Percentiles rank a stretch among this genome's conserved stretches.
These are phyloP conservation scores for Aristolochia fimbriata DNA, from an alignment of 164 flowering plant species.

Conservation along the genomic window DNA sequence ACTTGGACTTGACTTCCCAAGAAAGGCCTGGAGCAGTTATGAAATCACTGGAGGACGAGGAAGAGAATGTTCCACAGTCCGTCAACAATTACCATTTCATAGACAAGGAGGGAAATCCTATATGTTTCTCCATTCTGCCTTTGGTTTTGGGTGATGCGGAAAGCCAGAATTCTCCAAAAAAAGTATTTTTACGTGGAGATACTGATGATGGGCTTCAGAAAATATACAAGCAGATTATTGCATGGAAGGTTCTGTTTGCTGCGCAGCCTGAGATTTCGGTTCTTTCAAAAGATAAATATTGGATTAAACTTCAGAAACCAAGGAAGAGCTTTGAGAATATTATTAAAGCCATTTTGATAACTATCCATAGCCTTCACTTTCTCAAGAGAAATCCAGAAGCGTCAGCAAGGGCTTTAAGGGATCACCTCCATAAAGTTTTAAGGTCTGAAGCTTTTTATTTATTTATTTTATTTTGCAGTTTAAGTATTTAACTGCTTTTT, in stretches of 20 bases:
- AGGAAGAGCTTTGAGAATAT: conserved; percentile 45
- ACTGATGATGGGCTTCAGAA: conserved; percentile 36
- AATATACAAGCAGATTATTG: conserved; percentile 44
- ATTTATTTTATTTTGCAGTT: neutral
- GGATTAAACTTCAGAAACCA: conserved; percentile 69
- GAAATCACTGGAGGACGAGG: conserved; percentile 61
- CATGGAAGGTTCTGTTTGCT: conserved; percentile 59
- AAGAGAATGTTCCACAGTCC: conserved; percentile 29
- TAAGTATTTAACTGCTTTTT: neutral
- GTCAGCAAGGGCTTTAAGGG: conserved; percentile 47
- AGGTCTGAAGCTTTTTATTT: conserved; percentile 31
- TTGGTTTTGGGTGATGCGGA: conserved; percentile 31
- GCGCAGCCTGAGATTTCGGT: conserved; percentile 49
- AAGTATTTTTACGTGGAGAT: conserved; percentile 37
- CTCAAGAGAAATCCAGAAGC: conserved; percentile 35
- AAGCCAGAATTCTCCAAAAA: conserved; percentile 1
- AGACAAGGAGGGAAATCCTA: conserved; percentile 18
- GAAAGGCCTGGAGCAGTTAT: too few species aligned
- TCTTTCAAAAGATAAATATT: conserved; percentile 42
- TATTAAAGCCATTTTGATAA: conserved; percentile 46
- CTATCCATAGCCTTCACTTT: conserved; percentile 45
- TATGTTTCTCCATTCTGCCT: conserved; percentile 46
- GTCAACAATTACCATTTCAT: conserved; percentile 36
- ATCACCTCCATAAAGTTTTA: conserved; percentile 40
- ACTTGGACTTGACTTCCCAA: too few species aligned